These are phyloP conservation scores for Aaosphaeria pasadenensis DNA, from an alignment of 2,329 filamentous ascomycete species.

Conservation along the genomic window DNA sequence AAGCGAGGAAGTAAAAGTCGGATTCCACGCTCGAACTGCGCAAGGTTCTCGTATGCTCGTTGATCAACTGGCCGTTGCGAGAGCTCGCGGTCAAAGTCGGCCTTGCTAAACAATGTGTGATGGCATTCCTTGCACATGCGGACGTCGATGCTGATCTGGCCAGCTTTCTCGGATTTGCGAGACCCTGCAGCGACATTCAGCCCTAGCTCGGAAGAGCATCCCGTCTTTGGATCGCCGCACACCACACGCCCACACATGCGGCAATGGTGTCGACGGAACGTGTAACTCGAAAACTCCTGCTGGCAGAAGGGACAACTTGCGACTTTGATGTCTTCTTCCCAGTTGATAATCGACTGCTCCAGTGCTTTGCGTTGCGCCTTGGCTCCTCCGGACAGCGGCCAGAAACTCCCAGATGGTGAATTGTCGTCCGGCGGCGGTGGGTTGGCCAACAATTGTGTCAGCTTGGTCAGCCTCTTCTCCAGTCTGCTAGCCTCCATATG, in stretches of 20 bases:
- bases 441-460: slow-evolving; percentile 79
- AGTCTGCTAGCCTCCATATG: slow-evolving; percentile 84
- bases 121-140: slow-evolving; percentile 92
- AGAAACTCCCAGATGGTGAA: slow-evolving; percentile 49
- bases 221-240: slow-evolving; percentile 81
- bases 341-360: slow-evolving; percentile 89
- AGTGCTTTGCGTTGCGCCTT: slow-evolving; percentile 75
- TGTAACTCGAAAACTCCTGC: slow-evolving; percentile 91
- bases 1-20: slow-evolving; percentile 78
- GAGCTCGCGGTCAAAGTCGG: slow-evolving; percentile 73
- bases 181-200: slow-evolving; percentile 67
- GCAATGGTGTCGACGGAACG: slow-evolving; percentile 91
- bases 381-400: slow-evolving; percentile 53
- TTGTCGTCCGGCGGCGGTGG: slow-evolving; percentile 63
- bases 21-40: slow-evolving; percentile 87
- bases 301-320: slow-evolving; percentile 87
- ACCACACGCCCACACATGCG: slow-evolving; percentile 90
- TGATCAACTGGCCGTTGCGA: slow-evolving; percentile 69
- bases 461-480: slow-evolving; percentile 86
- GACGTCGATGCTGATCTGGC: slow-evolving; percentile 70
- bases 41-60: slow-evolving; percentile 76
- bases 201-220: slow-evolving; percentile 79
- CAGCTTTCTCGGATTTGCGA: slow-evolving; percentile 41
- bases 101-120: slow-evolving; percentile 65
- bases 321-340: slow-evolving; percentile 88